Conservation (phyloP, 306 rosid species). For the Datisca glomerata region DNA sequence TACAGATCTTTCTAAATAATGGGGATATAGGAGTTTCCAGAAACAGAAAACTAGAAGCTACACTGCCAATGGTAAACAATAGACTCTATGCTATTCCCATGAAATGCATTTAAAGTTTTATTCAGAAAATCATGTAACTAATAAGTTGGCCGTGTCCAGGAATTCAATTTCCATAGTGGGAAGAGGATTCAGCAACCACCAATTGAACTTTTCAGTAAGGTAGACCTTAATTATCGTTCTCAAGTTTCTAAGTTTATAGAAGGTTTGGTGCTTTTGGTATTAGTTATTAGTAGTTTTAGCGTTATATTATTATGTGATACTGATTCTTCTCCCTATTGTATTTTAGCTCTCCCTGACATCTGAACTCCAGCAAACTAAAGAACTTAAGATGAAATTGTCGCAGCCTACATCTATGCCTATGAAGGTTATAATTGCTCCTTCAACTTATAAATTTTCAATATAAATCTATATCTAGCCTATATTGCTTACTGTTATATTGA, state of each 20-base stretch:
- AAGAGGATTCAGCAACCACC: conserved; percentile 65
- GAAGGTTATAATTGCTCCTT: conserved; percentile 39
- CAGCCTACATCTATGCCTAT: conserved; percentile 21
- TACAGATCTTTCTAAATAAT: conserved; percentile 83
- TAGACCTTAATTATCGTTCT: conserved; percentile 13
- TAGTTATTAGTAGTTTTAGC: no score
- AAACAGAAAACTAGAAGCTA: conserved; percentile 67
- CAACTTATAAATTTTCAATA: neutral
- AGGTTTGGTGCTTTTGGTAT: no score
- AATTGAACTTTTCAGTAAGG: conserved; percentile 84
- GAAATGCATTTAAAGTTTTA: neutral
- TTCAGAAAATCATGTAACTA: neutral
- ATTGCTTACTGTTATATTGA: conserved; percentile 27
- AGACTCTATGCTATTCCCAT: conserved; percentile 9
- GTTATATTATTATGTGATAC: conserved; percentile 2
- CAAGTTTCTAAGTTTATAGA: no score
- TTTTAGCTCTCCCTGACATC: conserved; percentile 63
- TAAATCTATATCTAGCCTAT: conserved; percentile 1
- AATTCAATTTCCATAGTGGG: conserved; percentile 60
- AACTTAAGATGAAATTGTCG: conserved; percentile 28
- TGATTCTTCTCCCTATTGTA: neutral
- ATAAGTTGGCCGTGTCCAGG: conserved; percentile 35
- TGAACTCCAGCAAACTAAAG: conserved; percentile 36
- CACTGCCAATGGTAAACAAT: conserved; percentile 56
- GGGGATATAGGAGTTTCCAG: conserved; percentile 83